Evolutionary conservation across 2,329 filamentous ascomycete species (phyloP).

Genomic region (Dactylellina haptotyla): DNA sequence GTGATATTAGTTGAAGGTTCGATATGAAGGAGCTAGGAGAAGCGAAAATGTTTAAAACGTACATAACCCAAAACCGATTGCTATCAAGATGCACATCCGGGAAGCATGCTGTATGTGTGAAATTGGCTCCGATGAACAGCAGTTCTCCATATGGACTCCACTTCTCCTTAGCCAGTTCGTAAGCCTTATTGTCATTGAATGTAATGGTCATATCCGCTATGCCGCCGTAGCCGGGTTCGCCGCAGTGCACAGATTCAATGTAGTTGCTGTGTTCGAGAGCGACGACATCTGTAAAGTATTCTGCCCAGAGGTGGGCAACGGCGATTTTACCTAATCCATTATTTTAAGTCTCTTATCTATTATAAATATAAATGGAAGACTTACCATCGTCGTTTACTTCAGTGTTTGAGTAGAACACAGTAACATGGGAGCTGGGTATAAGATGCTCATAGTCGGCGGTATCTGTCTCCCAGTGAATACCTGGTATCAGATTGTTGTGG

Average conservation of each 20-base stretch:
- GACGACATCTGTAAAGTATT: neutral
- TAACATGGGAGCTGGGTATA: conserved; percentile 1
- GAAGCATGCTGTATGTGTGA: neutral
- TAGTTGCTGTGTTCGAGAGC: conserved; percentile 1
- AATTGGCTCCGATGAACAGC: neutral
- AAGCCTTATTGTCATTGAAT: neutral
- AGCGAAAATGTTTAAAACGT: neutral
- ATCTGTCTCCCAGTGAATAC: neutral
- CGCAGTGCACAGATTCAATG: neutral
- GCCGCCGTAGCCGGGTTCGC: neutral
- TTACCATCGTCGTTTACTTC: neutral
- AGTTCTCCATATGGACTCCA: neutral
- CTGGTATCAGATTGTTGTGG: neutral
- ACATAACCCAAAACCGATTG: conserved; percentile 2
- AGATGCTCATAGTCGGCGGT: neutral
- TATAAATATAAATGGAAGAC: neutral
- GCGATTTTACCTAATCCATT: neutral
- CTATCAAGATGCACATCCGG: neutral
- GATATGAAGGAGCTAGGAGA: neutral
- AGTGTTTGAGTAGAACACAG: neutral
- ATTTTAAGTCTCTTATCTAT: no score
- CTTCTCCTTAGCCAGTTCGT: neutral
- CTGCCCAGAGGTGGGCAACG: neutral
- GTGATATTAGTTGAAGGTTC: neutral
- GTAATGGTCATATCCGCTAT: conserved; percentile 1